Base-by-base conservation (phyloP, 164 flowering plant genomes). In the Amborella trichopoda region DNA sequence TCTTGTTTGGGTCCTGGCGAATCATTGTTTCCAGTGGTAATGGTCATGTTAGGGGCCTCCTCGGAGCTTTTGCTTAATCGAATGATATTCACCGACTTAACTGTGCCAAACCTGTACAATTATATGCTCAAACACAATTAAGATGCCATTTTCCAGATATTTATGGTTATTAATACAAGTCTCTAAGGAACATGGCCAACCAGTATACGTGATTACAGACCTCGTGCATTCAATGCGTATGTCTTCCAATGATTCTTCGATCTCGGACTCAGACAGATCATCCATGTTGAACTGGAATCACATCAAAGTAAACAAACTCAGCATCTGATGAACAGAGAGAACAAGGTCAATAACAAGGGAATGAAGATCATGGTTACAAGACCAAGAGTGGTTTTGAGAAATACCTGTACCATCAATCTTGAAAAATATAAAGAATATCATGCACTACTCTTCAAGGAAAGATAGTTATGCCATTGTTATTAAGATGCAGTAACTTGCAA, bases 211-310 rank as follows among this genome's bases (percentile, higher is more conserved):
- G n/a, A n/a, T 27, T 38, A 19, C 41, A 5, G 44, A 93, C 99
- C 99, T 88, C 43, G 76, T 62, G 66, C 99, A 85, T 62, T 93
- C 97, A 45, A 85, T 53, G 40, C 94, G 83, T 48, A 83, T 62
- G 64, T 93, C 99, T 63, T 93, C 97, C 53, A 85, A 50, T 9
- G 68, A 51, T 58, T 93, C 97, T 63, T 83, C 83, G 46, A 83
- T 44, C 46, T 83, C 91, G 16, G 68, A 14, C 49, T 72, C 77
- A 21, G 89, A 58, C 16, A 83, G 49, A n/a, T 40, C 65, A 28
- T 73, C 78, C 48, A 43, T 59, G 49, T 72, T 59, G 30, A 93
- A 64, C 99, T 93, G 49, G n/a, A 9, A 38, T 25, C 27, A 33
- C 12, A 58, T 18, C 12, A 3, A 17, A 9, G 11, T 19, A 19